Conservation (phyloP, 1,284 basidiomycete genomes). For the Ceratobasidium sp. region DNA sequence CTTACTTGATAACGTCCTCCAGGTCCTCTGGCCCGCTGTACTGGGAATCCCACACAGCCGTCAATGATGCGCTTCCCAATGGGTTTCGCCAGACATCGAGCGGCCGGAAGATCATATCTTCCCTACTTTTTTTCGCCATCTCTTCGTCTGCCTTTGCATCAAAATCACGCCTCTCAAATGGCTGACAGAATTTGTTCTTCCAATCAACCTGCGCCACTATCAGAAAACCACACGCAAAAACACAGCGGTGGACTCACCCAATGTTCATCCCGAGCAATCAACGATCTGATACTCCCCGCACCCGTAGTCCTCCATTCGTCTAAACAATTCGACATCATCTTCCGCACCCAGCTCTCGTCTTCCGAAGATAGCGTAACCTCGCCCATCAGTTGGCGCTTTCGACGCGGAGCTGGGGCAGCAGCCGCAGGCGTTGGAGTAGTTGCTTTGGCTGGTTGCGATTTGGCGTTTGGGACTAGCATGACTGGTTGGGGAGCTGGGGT, state of each 20-base stretch:
- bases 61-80: constrained; percentile 35
- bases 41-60: constrained; percentile 30
- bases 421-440: constrained; percentile 7
- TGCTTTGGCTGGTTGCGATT: constrained; percentile 26
- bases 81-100: constrained; percentile 36
- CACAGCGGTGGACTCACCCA: constrained; percentile 65
- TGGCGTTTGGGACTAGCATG: constrained; percentile 38
- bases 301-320: constrained; percentile 79
- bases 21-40: constrained; percentile 35
- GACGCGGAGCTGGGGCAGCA: constrained; percentile 10
- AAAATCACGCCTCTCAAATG: constrained; percentile 69
- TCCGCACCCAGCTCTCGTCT: constrained; percentile 79
- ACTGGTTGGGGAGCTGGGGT: constrained; percentile 3
- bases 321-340: constrained; percentile 68
- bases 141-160: constrained; percentile 38
- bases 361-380: constrained; percentile 75
- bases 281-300: constrained; percentile 65
- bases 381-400: constrained; percentile 47
- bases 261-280: constrained; percentile 71
- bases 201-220: constrained; percentile 60
- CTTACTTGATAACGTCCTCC: constrained; percentile 31
- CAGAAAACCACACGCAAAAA: neutral
- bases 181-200: constrained; percentile 80
- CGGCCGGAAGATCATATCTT: constrained; percentile 42
- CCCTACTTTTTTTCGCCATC: constrained; percentile 33